A percentile compares a stretch with the other conserved stretches of the same genome.
Evolutionary conservation across 345 rosid species (phyloP).

Genomic region (Eucalyptus albens): DNA sequence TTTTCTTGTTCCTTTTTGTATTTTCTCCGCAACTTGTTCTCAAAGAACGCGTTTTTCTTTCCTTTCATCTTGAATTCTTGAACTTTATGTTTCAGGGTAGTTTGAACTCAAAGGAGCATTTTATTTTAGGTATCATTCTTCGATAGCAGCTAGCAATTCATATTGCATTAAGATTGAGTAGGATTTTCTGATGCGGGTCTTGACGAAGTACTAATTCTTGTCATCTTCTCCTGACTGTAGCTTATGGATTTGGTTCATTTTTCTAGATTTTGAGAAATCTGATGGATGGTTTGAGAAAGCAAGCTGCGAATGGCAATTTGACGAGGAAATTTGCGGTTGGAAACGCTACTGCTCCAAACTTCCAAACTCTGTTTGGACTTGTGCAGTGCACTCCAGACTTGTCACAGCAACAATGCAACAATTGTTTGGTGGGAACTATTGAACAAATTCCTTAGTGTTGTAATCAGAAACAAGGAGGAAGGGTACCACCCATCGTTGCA

Average conservation of each 20-base stretch:
- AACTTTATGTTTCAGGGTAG: background rate
- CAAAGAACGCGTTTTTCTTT: fast-evolving
- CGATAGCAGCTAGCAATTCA: background rate
- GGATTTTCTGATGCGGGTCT: no score
- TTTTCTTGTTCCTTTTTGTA: background rate
- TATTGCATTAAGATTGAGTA: no score
- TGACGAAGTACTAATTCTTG: no score
- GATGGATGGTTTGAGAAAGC: fast-evolving
- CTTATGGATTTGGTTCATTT: no score
- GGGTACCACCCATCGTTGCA: background rate
- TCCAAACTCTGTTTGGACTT: no score
- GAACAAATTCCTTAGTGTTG: background rate
- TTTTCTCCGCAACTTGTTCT: no score
- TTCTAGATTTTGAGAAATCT: no score
- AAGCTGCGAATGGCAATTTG: fast-evolving
- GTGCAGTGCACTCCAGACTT: no score
- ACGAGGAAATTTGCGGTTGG: no score
- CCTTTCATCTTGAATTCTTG: background rate
- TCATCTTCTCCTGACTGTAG: no score
- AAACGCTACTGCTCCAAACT: no score
- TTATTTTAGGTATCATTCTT: background rate
- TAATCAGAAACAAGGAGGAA: background rate
- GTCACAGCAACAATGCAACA: fast-evolving
- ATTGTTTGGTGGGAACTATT: no score
- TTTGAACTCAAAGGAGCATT: background rate